phyloP scores from a whole-genome alignment of 495 filamentous ascomycete species.

The Entonaema liquescens region DNA sequence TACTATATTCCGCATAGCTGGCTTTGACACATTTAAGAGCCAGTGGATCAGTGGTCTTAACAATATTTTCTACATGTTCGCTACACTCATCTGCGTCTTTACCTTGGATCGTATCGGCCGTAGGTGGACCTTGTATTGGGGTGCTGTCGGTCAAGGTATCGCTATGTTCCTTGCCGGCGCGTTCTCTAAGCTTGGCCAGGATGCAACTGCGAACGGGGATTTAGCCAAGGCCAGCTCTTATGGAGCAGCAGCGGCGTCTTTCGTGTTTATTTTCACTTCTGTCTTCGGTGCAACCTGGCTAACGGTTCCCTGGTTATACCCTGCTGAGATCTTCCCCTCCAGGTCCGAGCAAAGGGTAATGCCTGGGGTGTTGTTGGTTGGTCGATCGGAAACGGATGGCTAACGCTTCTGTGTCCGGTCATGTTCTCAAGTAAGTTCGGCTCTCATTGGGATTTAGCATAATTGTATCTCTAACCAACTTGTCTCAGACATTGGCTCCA shows the following conservation, averaged over 20 bases:
- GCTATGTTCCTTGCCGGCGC: constrained; percentile 63
- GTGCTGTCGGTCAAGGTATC: constrained; percentile 68
- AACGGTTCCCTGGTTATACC: constrained; percentile 76
- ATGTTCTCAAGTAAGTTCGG: constrained; percentile 60
- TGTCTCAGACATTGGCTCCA: constrained; percentile 61
- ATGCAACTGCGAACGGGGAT: constrained; percentile 45
- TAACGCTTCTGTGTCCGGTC: constrained; percentile 68
- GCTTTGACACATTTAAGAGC: constrained; percentile 65
- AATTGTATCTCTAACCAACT: constrained; percentile 20
- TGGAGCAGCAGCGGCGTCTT: constrained; percentile 69
- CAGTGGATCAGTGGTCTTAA: constrained; percentile 76
- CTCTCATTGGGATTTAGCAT: not conserved
- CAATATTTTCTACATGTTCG: constrained; percentile 70
- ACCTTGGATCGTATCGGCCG: constrained; percentile 74
- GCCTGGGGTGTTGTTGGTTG: constrained; percentile 80
- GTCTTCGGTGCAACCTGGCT: constrained; percentile 78
- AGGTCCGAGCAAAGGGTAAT: constrained; percentile 73
- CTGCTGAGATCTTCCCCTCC: constrained; percentile 77
- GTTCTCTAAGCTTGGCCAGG: constrained; percentile 50
- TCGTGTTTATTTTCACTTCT: constrained; percentile 75
- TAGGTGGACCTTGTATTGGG: constrained; percentile 74
- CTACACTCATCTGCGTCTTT: constrained; percentile 69
- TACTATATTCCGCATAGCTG: constrained; percentile 73
- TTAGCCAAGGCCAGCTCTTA: constrained; percentile 57
- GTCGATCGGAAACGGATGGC: constrained; percentile 76